A percentile compares a stretch with the other conserved stretches of the same genome.
Conservation (phyloP, 306 rosid species). For the Oemleria cerasiformis region DNA sequence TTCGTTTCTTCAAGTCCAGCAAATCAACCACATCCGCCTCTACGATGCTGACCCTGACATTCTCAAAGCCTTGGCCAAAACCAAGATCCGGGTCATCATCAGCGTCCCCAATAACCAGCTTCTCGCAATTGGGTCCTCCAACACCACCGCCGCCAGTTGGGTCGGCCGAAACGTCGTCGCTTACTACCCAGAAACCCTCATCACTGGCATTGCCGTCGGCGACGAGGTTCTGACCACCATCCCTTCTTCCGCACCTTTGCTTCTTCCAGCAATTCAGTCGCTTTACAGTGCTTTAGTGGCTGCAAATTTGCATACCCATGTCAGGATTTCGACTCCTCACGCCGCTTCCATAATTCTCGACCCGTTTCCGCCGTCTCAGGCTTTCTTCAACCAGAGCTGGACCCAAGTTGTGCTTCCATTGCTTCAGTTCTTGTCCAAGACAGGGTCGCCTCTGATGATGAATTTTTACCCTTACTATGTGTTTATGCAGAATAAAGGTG, state of each 20-base stretch:
- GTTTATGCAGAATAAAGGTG: slow-evolving; percentile 72
- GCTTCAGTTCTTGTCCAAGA: slow-evolving; percentile 58
- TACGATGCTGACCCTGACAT: slow-evolving; percentile 76
- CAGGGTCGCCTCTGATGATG: slow-evolving; percentile 73
- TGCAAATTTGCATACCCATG: slow-evolving; percentile 48
- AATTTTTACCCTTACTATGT: slow-evolving; percentile 85
- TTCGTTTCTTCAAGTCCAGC: slow-evolving; percentile 53
- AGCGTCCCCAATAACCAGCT: slow-evolving; percentile 90
- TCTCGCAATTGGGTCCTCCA: slow-evolving; percentile 77
- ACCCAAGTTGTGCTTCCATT: slow-evolving; percentile 44
- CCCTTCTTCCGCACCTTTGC: slow-evolving; percentile 61
- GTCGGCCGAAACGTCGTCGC: slow-evolving; percentile 62
- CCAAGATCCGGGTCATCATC: slow-evolving; percentile 61
- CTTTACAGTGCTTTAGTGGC: slow-evolving; percentile 68
- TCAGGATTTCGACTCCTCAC: slow-evolving; percentile 72
- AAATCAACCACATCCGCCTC: slow-evolving; percentile 62
- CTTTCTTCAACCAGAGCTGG: slow-evolving; percentile 70
- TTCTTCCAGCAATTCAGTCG: slow-evolving; percentile 63
- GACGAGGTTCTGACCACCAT: slow-evolving; percentile 79
- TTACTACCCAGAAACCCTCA: slow-evolving; percentile 58
- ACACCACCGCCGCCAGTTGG: slow-evolving; percentile 74
- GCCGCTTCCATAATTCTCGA: slow-evolving; percentile 60
- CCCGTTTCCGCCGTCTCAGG: slow-evolving; percentile 90
- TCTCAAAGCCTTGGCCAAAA: slow-evolving; percentile 53
- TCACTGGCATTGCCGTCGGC: slow-evolving; percentile 66